Base-by-base conservation (phyloP, 2,329 filamentous ascomycete genomes). In the Lasiodiplodia hormozganensis region DNA sequence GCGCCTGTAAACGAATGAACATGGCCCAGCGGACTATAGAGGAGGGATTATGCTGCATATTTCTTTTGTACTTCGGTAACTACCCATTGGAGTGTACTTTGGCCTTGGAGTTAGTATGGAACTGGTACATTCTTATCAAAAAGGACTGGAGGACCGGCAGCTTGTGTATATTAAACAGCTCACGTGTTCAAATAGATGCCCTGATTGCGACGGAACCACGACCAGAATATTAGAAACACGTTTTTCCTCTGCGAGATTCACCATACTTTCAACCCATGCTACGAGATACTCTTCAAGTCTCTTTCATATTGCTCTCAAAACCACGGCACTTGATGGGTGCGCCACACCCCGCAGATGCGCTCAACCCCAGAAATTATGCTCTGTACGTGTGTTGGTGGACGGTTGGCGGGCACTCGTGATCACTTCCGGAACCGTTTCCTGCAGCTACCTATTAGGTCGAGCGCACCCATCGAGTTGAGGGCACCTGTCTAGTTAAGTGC, bases 91-190 rank as follows among this genome's bases (percentile, higher is more conserved):
- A 18, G 40, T 43, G 40, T 43, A 52, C 18, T 25, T 21, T 11
- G 18, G 43, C 11, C 14, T 64, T 64, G 60, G 60, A 64, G 60
- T 64, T 62, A 21, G 6, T 16, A 49, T 7, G 58, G 40, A 16
- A 18, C 18, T 34, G 18, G 28, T 31, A 6, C 21, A 12, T 28
- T 16, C 23, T n/a, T 25, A 51, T 49, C 47, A n/a, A 49, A 62
- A 62, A 47, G 23, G 40, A 40, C 11, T 34, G 23, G 18, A n/a
- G 21, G 16, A 23, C 40, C 7, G 23, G 38, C 18, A 49, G 40
- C 21, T 51, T 51, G 6, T 62, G 58, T 62, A 51, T 25, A 31
- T 62, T 62, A 11, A 62, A 40, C n/a, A 34, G 57, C 40, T 62
- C 40, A 34, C 25, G 38, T 38, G 16, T 49, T 23, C 16, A 47